Conservation (phyloP, 495 filamentous ascomycete genomes). For the Hamigera avellanea region DNA sequence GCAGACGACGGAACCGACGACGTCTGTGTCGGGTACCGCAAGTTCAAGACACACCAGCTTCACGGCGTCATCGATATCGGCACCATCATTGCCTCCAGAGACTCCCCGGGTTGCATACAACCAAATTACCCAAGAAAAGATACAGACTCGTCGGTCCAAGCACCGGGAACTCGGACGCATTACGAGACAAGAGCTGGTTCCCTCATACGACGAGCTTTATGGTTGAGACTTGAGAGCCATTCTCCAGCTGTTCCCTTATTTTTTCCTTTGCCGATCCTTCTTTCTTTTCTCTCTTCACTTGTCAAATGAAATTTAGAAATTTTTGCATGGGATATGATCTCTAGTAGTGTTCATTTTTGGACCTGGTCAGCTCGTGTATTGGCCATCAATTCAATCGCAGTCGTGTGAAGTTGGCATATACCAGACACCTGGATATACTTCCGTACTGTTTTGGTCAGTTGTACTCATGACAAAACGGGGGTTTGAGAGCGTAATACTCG, state of each 20-base stretch:
- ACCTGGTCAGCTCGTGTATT: no score
- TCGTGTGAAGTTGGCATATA: no score
- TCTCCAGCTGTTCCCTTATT: background rate
- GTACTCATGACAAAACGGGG: no score
- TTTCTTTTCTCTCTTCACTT: background rate
- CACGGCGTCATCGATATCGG: constrained; percentile 22
- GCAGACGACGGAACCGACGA: constrained; percentile 10
- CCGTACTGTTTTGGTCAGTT: no score
- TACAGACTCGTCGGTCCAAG: constrained; percentile 12
- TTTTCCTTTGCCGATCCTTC: background rate
- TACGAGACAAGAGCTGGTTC: constrained; percentile 23
- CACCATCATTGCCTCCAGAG: constrained; percentile 17
- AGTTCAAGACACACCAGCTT: constrained; percentile 29
- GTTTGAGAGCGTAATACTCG: no score
- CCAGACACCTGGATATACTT: no score
- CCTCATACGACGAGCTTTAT: constrained; percentile 35
- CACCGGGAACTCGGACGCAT: constrained; percentile 10
- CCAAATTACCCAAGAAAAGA: constrained; percentile 15
- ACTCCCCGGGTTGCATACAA: constrained; percentile 14
- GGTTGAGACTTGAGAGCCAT: constrained; percentile 11
- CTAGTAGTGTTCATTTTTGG: no score
- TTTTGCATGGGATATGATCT: no score
- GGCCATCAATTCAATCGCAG: no score
- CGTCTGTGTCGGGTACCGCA: constrained; percentile 17
- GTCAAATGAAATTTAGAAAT: no score